A percentile compares a stretch with the other conserved stretches of the same genome.
These are phyloP conservation scores for Fusarium sp. DNA, from an alignment of 2,329 filamentous ascomycete genomes.

Conservation along the genomic window DNA sequence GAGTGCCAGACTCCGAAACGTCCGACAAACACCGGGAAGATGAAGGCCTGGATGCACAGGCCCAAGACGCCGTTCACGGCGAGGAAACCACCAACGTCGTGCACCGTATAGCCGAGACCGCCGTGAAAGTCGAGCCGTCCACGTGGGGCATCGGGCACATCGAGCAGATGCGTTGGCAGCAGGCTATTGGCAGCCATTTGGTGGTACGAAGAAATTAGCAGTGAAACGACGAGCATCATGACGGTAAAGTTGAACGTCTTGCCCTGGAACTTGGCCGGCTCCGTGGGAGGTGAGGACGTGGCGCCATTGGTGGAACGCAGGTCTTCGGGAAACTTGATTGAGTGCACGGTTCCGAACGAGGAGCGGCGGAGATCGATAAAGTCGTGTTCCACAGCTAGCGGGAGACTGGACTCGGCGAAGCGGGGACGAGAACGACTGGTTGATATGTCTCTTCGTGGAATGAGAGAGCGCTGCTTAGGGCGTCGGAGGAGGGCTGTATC, in stretches of 20 bases:
- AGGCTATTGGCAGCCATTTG: slow-evolving; percentile 63
- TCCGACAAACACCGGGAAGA: slow-evolving; percentile 77
- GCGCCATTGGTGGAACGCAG: slow-evolving; percentile 33
- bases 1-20: slow-evolving; percentile 78
- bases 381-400: slow-evolving; percentile 41
- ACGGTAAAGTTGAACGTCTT: slow-evolving; percentile 56
- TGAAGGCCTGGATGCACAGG: slow-evolving; percentile 79
- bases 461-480: slow-evolving; percentile 36
- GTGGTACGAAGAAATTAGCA: slow-evolving; percentile 62
- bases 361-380: slow-evolving; percentile 48
- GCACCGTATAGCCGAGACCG: slow-evolving; percentile 76
- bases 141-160: slow-evolving; percentile 45
- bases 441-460: slow-evolving; percentile 34
- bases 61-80: slow-evolving; percentile 80
- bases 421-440: slow-evolving; percentile 37
- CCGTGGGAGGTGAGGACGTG: background rate
- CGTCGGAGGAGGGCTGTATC: slow-evolving; percentile 34
- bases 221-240: slow-evolving; percentile 55
- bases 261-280: slow-evolving; percentile 32
- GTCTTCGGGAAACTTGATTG: slow-evolving; percentile 53
- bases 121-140: slow-evolving; percentile 64
- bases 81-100: slow-evolving; percentile 79
- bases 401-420: slow-evolving; percentile 43
- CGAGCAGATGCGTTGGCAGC: slow-evolving; percentile 61
- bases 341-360: slow-evolving; percentile 61